Percentiles rank a stretch among this genome's conserved stretches.
These are phyloP conservation scores for Microdochium paspali DNA, from an alignment of 2,329 filamentous ascomycete genomes.

Conservation along the genomic window DNA sequence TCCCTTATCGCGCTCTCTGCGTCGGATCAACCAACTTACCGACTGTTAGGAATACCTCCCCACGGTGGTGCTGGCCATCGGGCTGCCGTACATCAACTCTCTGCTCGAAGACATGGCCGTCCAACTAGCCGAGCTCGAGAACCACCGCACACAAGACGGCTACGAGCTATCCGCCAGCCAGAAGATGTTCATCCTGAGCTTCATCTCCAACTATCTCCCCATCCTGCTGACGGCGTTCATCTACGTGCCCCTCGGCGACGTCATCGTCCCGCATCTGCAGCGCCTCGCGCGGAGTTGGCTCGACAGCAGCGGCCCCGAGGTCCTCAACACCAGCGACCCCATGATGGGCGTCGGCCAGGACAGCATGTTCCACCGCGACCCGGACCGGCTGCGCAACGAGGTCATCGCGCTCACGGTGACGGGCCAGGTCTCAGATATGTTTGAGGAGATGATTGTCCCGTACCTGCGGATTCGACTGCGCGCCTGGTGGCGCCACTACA, in stretches of 20 bases:
- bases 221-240: constrained; percentile 71
- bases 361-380: constrained; percentile 50
- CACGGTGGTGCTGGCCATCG: constrained; percentile 58
- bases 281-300: constrained; percentile 45
- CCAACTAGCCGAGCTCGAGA: constrained; percentile 59
- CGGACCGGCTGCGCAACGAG: constrained; percentile 57
- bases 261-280: constrained; percentile 60
- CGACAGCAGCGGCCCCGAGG: constrained; percentile 37
- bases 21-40: constrained; percentile 3
- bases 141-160: constrained; percentile 61
- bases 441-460: constrained; percentile 63
- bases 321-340: background rate
- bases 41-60: constrained; percentile 55
- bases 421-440: constrained; percentile 60
- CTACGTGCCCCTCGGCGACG: constrained; percentile 64
- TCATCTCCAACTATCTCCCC: constrained; percentile 71
- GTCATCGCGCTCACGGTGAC: constrained; percentile 70
- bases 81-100: constrained; percentile 55
- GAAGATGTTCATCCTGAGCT: constrained; percentile 70
- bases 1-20: background rate
- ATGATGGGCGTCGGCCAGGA: background rate
- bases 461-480: constrained; percentile 51
- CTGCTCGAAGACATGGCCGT: constrained; percentile 55
- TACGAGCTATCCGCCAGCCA: constrained; percentile 62
- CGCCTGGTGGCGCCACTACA: constrained; percentile 33